Base-by-base conservation (phyloP, 2,329 filamentous ascomycete genomes). In the Aspergillus fructus region DNA sequence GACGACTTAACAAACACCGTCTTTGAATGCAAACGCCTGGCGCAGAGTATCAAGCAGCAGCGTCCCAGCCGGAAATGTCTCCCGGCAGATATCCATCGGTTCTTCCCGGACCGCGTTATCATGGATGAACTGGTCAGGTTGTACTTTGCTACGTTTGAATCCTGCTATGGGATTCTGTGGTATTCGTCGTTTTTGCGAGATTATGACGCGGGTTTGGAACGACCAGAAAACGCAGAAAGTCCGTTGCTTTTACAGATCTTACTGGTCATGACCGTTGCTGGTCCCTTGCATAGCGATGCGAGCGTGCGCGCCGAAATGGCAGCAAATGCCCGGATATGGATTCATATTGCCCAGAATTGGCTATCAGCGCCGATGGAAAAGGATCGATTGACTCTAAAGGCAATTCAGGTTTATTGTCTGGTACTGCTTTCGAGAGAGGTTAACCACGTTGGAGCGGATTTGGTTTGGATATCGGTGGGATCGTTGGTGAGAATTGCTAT, bases 381-480 rank as follows among this genome's bases (percentile, higher is more conserved):
- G n/a, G 58, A 61, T 7, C 55, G 64, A 4, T 23, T 67, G 8
- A 62, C 58, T 2, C 4, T 66, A 1, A 24, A 56, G 7, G 62
- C 54, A 0, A 34, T 67, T 3, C 65, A 67, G 15, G 37, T 65
- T 1, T 42, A 65, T 57, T 66, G 62, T n/a, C 30, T 67, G 9
- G 37, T 64, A 1, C 51, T 66, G 2, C 49, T 67, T 2, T 59
- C 64, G 2, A 59, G 64, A 0, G 61, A 66, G 37, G 55, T 63
- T 0, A 54, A 39, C 37, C 53, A 53, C 52, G 40, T 71, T 42
- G 68, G 59, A 59, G 30, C 65, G 56, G 73, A 74, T 48, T 46
- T 73, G 19, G 60, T 71, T 3, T 76, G 71, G 71, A 65, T 75
- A 3, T 70, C 72, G 1, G 62, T 64, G 24, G 72, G 71, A 4